These are phyloP conservation scores for Tolypocladium capitatum DNA, from an alignment of 2,329 filamentous ascomycete genomes.

Conservation along the genomic window DNA sequence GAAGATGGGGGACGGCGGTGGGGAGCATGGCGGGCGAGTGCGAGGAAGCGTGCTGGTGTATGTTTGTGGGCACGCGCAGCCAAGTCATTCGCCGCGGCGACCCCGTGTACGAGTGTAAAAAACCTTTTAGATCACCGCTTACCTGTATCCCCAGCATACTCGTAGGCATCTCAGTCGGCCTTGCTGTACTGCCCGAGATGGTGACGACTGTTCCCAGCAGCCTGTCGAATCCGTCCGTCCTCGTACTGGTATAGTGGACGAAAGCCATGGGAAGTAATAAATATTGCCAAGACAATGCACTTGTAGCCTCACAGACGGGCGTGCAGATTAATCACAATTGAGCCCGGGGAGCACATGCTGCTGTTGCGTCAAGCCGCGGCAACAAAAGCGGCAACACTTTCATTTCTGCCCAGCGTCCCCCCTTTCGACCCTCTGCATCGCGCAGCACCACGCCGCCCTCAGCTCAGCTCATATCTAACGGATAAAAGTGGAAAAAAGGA, in stretches of 20 bases:
- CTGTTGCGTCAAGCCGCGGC: not conserved
- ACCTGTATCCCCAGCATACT: not conserved
- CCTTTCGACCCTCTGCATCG: not conserved
- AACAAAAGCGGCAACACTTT: not conserved
- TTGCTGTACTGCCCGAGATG: not conserved
- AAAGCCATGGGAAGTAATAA: not conserved
- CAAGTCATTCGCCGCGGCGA: not conserved
- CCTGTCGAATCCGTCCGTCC: not conserved
- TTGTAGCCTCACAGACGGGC: not conserved
- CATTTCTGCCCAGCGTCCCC: not conserved
- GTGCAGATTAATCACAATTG: not conserved
- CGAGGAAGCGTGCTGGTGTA: conserved; percentile 1
- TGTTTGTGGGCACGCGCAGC: conserved; percentile 1
- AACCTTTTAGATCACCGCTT: conserved; percentile 8
- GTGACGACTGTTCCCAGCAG: not conserved
- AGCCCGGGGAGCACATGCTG: not conserved
- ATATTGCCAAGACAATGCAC: not conserved
- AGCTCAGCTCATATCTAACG: not conserved
- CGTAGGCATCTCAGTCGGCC: not conserved
- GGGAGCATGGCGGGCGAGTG: not conserved
- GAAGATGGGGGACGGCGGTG: not conserved
- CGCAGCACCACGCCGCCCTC: not conserved
- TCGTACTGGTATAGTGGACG: not conserved
- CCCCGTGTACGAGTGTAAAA: conserved; percentile 25
- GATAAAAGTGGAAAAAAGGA: not conserved